These are phyloP conservation scores for Paecilomyces sp. DNA, from an alignment of 2,329 filamentous ascomycete genomes.

Conservation along the genomic window DNA sequence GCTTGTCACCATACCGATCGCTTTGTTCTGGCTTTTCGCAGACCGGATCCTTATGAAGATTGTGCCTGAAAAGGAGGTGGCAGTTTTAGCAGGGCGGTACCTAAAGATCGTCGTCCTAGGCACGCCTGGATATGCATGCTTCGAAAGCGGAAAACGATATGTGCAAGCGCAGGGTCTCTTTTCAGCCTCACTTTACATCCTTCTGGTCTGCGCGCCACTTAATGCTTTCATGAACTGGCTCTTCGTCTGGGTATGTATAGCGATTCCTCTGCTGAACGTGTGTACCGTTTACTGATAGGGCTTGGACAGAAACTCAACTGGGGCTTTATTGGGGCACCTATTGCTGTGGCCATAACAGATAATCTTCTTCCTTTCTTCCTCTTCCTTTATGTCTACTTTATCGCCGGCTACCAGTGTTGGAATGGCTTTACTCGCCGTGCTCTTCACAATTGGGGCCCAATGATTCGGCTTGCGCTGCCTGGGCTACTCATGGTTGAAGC, in stretches of 20 bases:
- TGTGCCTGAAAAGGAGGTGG: slow-evolving; percentile 65
- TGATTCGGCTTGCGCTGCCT: slow-evolving; percentile 81
- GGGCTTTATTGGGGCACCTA: slow-evolving; percentile 73
- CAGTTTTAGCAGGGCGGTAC: slow-evolving; percentile 65
- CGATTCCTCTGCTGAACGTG: slow-evolving; percentile 17
- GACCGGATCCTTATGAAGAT: slow-evolving; percentile 58
- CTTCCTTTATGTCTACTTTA: slow-evolving; percentile 64
- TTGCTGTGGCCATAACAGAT: slow-evolving; percentile 69
- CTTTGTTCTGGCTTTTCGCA: slow-evolving; percentile 62
- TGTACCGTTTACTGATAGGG: slow-evolving; percentile 5
- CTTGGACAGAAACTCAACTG: slow-evolving; percentile 42
- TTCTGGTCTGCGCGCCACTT: slow-evolving; percentile 73
- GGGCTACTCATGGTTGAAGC: slow-evolving; percentile 92
- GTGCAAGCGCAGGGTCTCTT: slow-evolving; percentile 86
- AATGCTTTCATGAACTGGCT: slow-evolving; percentile 76
- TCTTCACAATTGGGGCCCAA: slow-evolving; percentile 68
- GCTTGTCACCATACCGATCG: slow-evolving; percentile 64
- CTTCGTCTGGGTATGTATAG: slow-evolving; percentile 62
- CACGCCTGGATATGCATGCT: slow-evolving; percentile 67
- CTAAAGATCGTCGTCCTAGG: slow-evolving; percentile 63
- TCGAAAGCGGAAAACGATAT: slow-evolving; percentile 77
- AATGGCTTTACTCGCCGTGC: slow-evolving; percentile 66
- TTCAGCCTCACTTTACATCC: slow-evolving; percentile 71
- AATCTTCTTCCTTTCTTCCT: slow-evolving; percentile 67
- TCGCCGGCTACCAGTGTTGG: slow-evolving; percentile 71